Percentiles rank a stretch among this genome's conserved stretches.
Conservation (phyloP, 2,329 filamentous ascomycete genomes). For the Alternaria viburni region DNA sequence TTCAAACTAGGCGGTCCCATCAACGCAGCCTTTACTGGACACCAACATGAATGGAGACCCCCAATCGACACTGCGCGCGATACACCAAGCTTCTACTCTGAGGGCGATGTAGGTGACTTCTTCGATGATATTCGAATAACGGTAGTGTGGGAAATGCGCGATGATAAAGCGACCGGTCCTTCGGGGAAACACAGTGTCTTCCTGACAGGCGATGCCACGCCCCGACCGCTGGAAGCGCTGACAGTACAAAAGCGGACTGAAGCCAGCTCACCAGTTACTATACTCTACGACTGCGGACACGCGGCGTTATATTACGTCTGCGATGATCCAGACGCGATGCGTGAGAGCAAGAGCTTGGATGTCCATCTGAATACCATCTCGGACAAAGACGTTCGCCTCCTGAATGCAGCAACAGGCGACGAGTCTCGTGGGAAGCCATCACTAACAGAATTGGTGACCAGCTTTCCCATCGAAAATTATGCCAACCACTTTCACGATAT, state of each 20-base stretch:
- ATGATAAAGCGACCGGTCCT: neutral
- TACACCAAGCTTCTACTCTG: constrained; percentile 4
- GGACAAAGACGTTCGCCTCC: neutral
- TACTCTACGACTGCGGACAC: constrained; percentile 13
- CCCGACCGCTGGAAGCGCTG: neutral
- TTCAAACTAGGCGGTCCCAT: constrained; percentile 19
- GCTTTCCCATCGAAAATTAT: neutral
- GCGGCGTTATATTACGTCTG: constrained; percentile 20
- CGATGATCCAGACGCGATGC: constrained; percentile 5
- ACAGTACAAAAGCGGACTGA: neutral
- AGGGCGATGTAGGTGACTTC: constrained; percentile 10
- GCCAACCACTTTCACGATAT: constrained; percentile 4
- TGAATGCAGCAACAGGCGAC: neutral
- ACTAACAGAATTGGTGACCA: neutral
- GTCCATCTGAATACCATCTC: constrained; percentile 15
- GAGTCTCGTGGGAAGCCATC: neutral
- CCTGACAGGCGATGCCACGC: constrained; percentile 4
- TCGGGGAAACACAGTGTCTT: constrained; percentile 17
- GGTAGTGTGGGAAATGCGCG: constrained; percentile 12
- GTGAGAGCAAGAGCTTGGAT: constrained; percentile 12
- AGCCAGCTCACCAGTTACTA: neutral
- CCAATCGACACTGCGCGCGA: neutral
- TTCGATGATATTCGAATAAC: constrained; percentile 15
- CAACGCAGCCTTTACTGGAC: constrained; percentile 15
- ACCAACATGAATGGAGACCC: constrained; percentile 13